Base-by-base conservation (phyloP, 805 yeast species). In the Schwanniomyces polymorphus region DNA sequence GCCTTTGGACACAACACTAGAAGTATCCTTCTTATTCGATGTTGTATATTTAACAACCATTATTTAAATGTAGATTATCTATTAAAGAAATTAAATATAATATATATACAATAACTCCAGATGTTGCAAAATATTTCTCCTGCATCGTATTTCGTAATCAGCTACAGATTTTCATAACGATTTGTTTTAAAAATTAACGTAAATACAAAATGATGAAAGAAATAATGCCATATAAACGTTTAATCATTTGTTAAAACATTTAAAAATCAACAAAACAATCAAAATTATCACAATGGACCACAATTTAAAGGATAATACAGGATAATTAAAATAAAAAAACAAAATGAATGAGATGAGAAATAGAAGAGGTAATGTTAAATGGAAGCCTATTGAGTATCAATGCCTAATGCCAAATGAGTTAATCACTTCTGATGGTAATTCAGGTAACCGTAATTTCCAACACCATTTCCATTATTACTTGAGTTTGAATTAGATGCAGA, bases 371-470 rank as follows among this genome's bases (percentile, higher is more conserved):
- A 10, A 25, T 28, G 34, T 27, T 38, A 28, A 23, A 7, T 34
- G 7, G 27, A 9, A 37, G 21, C 27, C 27, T 37, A 3, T 16
- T 23, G 27, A 37, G 39, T 23, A 37, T 37, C 39, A 37, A 37
- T 37, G 27, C 27, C 39, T 23, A 23, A 37, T 31, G 35, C 21
- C 35, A 23, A 18, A 21, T 21, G 14, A 17, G 39, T 5, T 37
- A 18, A 21, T 37, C 28, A 56, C 37, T 51, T 49, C 45, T 55
- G 61, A 43, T 64, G 68, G 48, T 59, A 67, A 49, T 58, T 65
- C 62, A 60, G 67, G 51, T 68, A 68, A 7, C 72, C 73, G 51
- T 68, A 68, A 49, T 66, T 66, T 10, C 71, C 71, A 23, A 64
- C 65, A 14, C 65, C 64, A 33, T 55, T 53, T 46, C 39, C 43